phyloP scores from a whole-genome alignment of 2,329 filamentous ascomycete genomes.

The Aspergillus sp. region DNA sequence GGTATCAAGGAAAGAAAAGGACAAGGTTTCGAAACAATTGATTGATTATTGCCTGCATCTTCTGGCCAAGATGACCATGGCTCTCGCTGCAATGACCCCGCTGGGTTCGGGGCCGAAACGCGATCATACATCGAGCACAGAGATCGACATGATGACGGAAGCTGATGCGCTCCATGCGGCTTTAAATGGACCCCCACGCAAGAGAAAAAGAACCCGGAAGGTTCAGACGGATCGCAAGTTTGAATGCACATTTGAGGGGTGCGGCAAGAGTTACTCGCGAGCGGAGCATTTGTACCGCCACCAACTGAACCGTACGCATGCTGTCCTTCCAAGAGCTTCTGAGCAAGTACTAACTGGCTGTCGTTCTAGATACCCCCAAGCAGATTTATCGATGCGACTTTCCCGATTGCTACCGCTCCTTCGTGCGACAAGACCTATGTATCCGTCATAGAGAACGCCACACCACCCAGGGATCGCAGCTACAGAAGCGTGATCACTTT shows the following conservation, averaged over 20 bases:
- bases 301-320: constrained; percentile 79
- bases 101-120: constrained; percentile 16
- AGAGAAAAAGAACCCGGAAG: constrained; percentile 44
- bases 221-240: constrained; percentile 58
- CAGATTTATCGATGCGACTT: constrained; percentile 94
- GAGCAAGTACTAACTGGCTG: constrained; percentile 15
- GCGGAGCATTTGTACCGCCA: constrained; percentile 96
- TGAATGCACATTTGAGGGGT: constrained; percentile 80
- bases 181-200: constrained; percentile 17
- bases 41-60: neutral
- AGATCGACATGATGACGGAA: constrained; percentile 18
- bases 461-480: constrained; percentile 61
- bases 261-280: constrained; percentile 93
- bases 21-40: neutral
- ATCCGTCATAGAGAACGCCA: constrained; percentile 81
- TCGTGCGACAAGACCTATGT: constrained; percentile 90
- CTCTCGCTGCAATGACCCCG: constrained; percentile 24
- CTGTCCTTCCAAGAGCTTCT: neutral
- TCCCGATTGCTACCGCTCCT: constrained; percentile 83
- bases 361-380: constrained; percentile 74
- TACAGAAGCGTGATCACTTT: constrained; percentile 53
- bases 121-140: constrained; percentile 7
- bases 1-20: neutral
- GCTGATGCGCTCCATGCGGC: constrained; percentile 17
- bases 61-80: constrained; percentile 24